Evolutionary conservation across 2,329 filamentous ascomycete species (phyloP).

Genomic region (Fusarium sp.): DNA sequence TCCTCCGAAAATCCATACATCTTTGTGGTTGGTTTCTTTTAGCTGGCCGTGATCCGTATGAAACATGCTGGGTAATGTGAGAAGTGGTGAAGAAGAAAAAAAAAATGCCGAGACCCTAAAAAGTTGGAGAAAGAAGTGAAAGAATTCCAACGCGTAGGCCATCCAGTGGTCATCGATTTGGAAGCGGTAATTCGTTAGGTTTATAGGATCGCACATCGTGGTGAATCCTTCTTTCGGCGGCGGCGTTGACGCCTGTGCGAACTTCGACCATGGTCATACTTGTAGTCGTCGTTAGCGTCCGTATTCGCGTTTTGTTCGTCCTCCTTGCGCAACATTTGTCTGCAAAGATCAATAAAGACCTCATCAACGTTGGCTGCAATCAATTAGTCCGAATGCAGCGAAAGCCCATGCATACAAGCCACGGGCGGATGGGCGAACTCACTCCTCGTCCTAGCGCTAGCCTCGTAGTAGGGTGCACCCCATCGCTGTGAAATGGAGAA

Average conservation of each 20-base stretch:
- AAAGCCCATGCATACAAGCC: conserved; percentile 16
- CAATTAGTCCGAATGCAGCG: conserved; percentile 48
- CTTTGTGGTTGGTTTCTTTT: conserved; percentile 30
- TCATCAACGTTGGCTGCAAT: conserved; percentile 84
- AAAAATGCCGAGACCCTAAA: conserved; percentile 16
- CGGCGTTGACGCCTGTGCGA: conserved; percentile 51
- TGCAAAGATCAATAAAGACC: conserved; percentile 87
- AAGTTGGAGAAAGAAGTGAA: conserved; percentile 20
- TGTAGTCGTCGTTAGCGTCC: conserved; percentile 60
- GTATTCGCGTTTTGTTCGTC: conserved; percentile 59
- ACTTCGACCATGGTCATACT: conserved; percentile 54
- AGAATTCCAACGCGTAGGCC: conserved; percentile 21
- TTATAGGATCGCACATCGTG: conserved; percentile 63
- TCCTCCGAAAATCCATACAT: conserved; percentile 25
- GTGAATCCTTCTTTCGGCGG: conserved; percentile 54
- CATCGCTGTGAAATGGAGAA: conserved; percentile 90
- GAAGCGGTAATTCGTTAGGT: conserved; percentile 2
- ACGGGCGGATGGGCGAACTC: conserved; percentile 50
- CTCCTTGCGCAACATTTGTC: conserved; percentile 85
- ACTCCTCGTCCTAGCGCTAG: conserved; percentile 84
- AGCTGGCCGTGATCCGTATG: conserved; percentile 28
- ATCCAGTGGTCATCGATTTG: conserved; percentile 36
- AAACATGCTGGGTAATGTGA: conserved; percentile 25
- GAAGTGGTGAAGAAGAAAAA: neutral
- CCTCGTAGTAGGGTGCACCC: conserved; percentile 93